Base-by-base conservation (phyloP, 2,329 filamentous ascomycete genomes). In the Arthrobotrys iridis region DNA sequence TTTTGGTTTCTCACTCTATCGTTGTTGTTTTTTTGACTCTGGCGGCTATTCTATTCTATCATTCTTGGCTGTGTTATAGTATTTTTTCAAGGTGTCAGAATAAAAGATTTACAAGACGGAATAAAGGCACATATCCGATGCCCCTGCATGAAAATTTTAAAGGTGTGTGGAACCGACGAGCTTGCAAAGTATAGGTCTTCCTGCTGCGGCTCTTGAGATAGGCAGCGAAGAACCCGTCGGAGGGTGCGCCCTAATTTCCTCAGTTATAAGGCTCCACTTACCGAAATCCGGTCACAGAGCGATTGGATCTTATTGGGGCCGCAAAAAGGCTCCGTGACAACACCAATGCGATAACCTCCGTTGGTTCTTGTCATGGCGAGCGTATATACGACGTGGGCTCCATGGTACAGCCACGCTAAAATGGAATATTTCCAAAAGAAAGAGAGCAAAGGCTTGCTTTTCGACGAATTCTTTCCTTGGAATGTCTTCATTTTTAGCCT, bases 51-150 rank as follows among this genome's bases (percentile, higher is more conserved):
- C 13, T 62, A 35, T 43, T 70, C 62, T 40, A 50, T 10, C 18
- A 13, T 55, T 70, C 65, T 60, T 70, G 52, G 40, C 4, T 70
- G 41, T 70, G n/a, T 55, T 60, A 70, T 43, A 60, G 15, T 46
- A 22, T 33, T 46, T 45, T 60, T 46, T 46, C 2, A 35, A 8
- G 28, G 35, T 52, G 48, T 52, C 48, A 52, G 20, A 41, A 58
- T 58, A 40, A 24, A 58, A 20, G 35, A 13, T 28, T 30, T 43
- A 22, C 22, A 6, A 30, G 20, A 37, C 33, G 22, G 15, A 41
- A 59, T 59, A 13, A 30, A 43, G 37, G 11, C 18, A 28, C 43
- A 59, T 26, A 59, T 43, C 55, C 33, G 33, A 43, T 59, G 20
- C 35, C 18, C 41, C 43, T 43, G 37, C 20, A 43, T 30, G 35